A percentile compares a stretch with the other conserved stretches of the same genome.
These are phyloP conservation scores for Ustilago esculenta DNA, from an alignment of 1,284 basidiomycete species.

Conservation along the genomic window DNA sequence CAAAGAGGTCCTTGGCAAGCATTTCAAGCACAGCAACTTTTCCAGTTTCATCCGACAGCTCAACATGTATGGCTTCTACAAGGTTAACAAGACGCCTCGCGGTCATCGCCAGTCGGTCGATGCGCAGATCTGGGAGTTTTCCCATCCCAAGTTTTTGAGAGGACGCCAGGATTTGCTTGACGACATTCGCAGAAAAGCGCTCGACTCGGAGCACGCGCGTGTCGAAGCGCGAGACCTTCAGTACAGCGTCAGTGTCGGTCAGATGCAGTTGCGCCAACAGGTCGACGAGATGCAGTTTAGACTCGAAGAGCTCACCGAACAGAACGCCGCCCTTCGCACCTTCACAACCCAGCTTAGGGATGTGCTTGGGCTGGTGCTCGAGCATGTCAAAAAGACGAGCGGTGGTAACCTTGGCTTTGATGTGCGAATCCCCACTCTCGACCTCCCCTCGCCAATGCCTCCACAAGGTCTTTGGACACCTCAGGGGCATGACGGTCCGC, in stretches of 20 bases:
- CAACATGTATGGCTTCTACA: conserved; percentile 75
- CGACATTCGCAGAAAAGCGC: conserved; percentile 83
- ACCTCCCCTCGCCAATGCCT: conserved; percentile 50
- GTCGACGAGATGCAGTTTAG: conserved; percentile 59
- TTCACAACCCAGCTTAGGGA: conserved; percentile 48
- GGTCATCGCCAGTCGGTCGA: conserved; percentile 79
- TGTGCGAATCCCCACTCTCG: conserved; percentile 43
- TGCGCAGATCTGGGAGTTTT: conserved; percentile 87
- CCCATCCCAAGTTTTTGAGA: conserved; percentile 83
- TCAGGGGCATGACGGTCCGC: conserved; percentile 54
- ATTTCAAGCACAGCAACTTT: conserved; percentile 74
- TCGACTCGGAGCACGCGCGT: conserved; percentile 58
- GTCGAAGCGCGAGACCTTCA: conserved; percentile 57
- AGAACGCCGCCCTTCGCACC: conserved; percentile 50
- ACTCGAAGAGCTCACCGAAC: conserved; percentile 53
- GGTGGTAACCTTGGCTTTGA: conserved; percentile 54
- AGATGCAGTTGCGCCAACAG: conserved; percentile 59
- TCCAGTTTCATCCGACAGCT: conserved; percentile 87
- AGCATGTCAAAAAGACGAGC: conserved; percentile 53
- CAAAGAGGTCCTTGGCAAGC: conserved; percentile 66
- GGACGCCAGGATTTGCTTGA: conserved; percentile 83
- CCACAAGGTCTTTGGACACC: conserved; percentile 44
- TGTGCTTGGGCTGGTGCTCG: conserved; percentile 44
- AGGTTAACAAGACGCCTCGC: conserved; percentile 76
- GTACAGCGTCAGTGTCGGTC: conserved; percentile 57